These are phyloP conservation scores for Epichloe gansuensis DNA, from an alignment of 2,329 filamentous ascomycete species.

Conservation along the genomic window DNA sequence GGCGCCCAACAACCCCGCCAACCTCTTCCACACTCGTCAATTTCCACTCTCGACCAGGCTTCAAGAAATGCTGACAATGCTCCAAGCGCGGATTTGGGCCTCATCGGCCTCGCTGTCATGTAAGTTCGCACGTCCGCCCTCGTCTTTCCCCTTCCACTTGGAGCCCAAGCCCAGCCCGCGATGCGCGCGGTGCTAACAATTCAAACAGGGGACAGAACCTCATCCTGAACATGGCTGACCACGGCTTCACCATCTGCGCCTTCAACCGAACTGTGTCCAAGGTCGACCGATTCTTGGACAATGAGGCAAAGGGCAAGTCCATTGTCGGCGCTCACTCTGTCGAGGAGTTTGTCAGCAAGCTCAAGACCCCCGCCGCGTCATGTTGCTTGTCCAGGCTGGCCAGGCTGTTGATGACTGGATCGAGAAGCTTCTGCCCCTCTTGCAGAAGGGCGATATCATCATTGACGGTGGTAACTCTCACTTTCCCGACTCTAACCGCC, in stretches of 20 bases:
- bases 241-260: constrained; percentile 92
- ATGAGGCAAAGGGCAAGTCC: constrained; percentile 91
- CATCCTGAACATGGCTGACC: constrained; percentile 80
- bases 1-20: constrained; percentile 38
- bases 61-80: constrained; percentile 42
- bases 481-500: constrained; percentile 97
- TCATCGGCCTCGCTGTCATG: constrained; percentile 90
- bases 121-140: constrained; percentile 27
- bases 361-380: constrained; percentile 93
- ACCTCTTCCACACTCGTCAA: constrained; percentile 18
- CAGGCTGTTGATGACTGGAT: constrained; percentile 99
- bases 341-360: constrained; percentile 90
- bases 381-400: constrained; percentile 98
- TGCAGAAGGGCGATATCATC: constrained; percentile 89
- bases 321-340: constrained; percentile 87
- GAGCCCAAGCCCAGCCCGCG: background rate
- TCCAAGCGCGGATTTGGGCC: constrained; percentile 74
- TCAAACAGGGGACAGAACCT: constrained; percentile 60
- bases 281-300: constrained; percentile 86
- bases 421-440: constrained; percentile 75
- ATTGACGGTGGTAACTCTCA: constrained; percentile 98
- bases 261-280: constrained; percentile 99
- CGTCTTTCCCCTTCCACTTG: background rate
- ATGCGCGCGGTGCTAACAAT: constrained; percentile 2
- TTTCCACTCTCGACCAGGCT: constrained; percentile 15